Evolutionary conservation across 2,329 filamentous ascomycete genomes (phyloP).

Genomic region (Chrysosporium queenslandicum): DNA sequence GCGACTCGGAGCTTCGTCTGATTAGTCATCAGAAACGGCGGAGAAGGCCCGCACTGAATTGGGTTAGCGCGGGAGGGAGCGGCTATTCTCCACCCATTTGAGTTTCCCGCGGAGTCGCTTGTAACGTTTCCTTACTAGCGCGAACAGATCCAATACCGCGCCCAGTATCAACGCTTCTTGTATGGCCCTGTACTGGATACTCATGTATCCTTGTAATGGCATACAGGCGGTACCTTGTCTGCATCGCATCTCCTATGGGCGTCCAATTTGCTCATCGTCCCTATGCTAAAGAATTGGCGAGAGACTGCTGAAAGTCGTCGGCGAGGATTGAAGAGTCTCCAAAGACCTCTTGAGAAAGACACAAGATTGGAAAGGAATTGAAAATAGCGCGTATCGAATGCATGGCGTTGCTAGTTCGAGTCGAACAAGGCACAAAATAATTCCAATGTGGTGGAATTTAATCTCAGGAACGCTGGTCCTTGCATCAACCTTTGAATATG

Average conservation of each 20-base stretch:
- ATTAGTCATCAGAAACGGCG: neutral
- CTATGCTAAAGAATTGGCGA: no score
- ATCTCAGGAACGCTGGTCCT: neutral
- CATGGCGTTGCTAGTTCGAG: neutral
- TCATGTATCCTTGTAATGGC: no score
- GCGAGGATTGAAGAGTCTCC: neutral
- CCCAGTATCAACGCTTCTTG: no score
- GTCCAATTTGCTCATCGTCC: no score
- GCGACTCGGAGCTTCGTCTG: neutral
- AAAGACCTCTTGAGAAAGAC: neutral
- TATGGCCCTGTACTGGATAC: no score
- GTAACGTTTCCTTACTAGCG: neutral
- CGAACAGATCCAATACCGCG: neutral
- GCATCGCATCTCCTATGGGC: no score
- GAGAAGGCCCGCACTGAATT: conserved; percentile 3
- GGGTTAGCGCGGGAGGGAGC: conserved; percentile 7
- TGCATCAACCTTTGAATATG: neutral
- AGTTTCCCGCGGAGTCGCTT: neutral
- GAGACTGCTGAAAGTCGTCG: no score
- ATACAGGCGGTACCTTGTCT: no score
- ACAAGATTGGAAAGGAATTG: no score
- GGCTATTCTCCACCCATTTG: conserved; percentile 5
- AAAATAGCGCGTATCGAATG: neutral
- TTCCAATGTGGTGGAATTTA: no score
- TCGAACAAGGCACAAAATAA: neutral